Conservation (phyloP, 2,329 filamentous ascomycete species). For the Albophoma yamanashiensis region DNA sequence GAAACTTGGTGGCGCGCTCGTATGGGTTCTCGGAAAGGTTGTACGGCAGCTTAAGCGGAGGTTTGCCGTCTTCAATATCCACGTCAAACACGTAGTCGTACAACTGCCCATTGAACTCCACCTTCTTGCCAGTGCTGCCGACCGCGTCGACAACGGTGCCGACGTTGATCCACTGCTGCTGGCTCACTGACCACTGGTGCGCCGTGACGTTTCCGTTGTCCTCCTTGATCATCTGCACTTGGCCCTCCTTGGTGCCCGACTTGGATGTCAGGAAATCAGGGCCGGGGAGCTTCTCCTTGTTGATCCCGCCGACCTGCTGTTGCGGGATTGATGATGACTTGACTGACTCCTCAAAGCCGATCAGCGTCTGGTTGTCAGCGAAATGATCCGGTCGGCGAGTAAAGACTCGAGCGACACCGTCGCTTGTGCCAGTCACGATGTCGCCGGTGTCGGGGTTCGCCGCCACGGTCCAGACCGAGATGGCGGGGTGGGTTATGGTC, state of each 20-base stretch:
- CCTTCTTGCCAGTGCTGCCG: conserved; percentile 70
- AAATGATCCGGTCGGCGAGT: conserved; percentile 58
- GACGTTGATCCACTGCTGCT: conserved; percentile 72
- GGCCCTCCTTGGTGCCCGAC: conserved; percentile 88
- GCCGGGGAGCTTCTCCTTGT: conserved; percentile 85
- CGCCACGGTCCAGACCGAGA: conserved; percentile 93
- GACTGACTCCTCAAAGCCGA: conserved; percentile 72
- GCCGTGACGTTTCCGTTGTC: conserved; percentile 72
- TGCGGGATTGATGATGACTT: conserved; percentile 78
- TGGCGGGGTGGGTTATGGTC: conserved; percentile 93
- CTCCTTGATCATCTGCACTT: conserved; percentile 85
- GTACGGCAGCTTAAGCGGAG: conserved; percentile 85
- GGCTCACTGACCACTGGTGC: conserved; percentile 70
- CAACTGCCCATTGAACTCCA: conserved; percentile 68
- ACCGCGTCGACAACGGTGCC: conserved; percentile 91
- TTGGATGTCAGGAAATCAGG: conserved; percentile 76
- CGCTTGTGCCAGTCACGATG: conserved; percentile 87
- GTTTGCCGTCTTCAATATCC: conserved; percentile 89
- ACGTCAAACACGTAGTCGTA: conserved; percentile 98
- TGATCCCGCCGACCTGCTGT: conserved; percentile 71
- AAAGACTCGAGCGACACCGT: conserved; percentile 77
- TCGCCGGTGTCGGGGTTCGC: conserved; percentile 74
- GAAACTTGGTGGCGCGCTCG: conserved; percentile 82
- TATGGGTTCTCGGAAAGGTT: conserved; percentile 90
- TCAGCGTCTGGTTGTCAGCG: conserved; percentile 57